These are phyloP conservation scores for Eucalyptus coolabah DNA, from an alignment of 345 rosid genomes.

Conservation along the genomic window DNA sequence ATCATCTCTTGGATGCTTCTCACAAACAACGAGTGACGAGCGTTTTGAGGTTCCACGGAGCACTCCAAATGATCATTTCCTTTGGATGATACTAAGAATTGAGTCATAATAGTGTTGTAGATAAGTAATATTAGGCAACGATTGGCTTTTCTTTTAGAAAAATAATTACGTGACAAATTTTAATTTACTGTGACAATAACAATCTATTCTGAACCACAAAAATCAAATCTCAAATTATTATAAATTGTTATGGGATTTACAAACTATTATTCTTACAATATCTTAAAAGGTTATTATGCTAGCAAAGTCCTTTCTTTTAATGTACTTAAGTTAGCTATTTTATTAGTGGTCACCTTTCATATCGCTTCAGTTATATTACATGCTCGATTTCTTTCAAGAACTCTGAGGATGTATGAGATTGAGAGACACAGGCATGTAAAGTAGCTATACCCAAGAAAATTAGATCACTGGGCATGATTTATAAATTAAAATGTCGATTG, in stretches of 20 bases:
- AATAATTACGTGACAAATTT: no score
- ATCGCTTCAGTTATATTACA: not conserved
- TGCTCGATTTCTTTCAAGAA: not conserved
- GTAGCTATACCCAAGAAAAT: not conserved
- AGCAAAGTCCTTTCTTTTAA: no score
- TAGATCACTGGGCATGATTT: not conserved
- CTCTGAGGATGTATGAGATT: not conserved
- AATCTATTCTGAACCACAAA: fast-evolving
- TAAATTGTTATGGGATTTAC: no score
- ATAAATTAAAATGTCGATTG: not conserved
- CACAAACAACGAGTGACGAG: not conserved
- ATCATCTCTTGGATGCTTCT: not conserved
- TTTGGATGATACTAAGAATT: not conserved
- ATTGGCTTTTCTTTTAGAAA: not conserved
- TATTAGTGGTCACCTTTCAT: not conserved
- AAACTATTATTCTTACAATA: no score
- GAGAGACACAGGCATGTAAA: not conserved
- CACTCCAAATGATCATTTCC: not conserved
- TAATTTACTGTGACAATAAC: no score
- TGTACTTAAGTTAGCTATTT: not conserved
- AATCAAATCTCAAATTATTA: no score
- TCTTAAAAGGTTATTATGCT: no score
- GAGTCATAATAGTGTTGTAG: not conserved
- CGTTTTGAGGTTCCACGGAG: not conserved
- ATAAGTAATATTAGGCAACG: not conserved